Base-by-base conservation (phyloP, 371 early-diverging fungal species). In the Neoconidiobolus thromboides region DNA sequence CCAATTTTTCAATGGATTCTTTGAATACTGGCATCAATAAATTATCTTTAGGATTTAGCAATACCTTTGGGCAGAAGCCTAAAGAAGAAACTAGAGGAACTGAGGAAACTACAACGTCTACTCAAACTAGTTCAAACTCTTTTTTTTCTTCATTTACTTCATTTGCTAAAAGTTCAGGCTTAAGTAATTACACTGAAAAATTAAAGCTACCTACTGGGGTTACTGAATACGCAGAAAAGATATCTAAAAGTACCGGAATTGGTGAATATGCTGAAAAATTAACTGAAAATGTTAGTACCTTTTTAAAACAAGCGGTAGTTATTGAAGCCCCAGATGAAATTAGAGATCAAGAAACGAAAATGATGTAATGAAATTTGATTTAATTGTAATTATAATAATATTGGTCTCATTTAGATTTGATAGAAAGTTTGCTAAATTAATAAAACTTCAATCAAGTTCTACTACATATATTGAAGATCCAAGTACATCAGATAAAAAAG, bases 281-380 rank as follows among this genome's bases (percentile, higher is more conserved):
- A 7, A 26, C 52, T 3, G 10, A 14, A 14, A 38, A n/a, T 7
- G 5, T 51, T 38, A 36, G 26, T 38, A 26, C 52, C 36, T 51
- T 51, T n/a, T 51, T 51, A 7, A 51, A 51, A 36, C 14, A 51
- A 14, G 52, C 52, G 0, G 37, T 51, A 9, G 52, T 51, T 7
- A 51, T 51, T 51, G 52, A 51, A n/a, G 47, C 52, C 52, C 52
- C 52, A 3, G 52, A 51, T 26, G 52, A 51, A 51, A 38, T 51
- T 10, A 38, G 14, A 26, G 52, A 51, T 7, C 52, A 51, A n/a
- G 52, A 51, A n/a, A 3, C 7, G 36, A 51, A 51, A 51, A 51
- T 26, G 52, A 51, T 51, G 52, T 51, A 47, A 10, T 47, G 26
- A 26, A 26, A 26, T 26, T 26, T 26, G 26, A 26, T 26, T 26